Evolutionary conservation across 768 basidiomycete species (phyloP), one percentile per base, ranked within the genome.

Genomic region (Kwoniella sp.): DNA sequence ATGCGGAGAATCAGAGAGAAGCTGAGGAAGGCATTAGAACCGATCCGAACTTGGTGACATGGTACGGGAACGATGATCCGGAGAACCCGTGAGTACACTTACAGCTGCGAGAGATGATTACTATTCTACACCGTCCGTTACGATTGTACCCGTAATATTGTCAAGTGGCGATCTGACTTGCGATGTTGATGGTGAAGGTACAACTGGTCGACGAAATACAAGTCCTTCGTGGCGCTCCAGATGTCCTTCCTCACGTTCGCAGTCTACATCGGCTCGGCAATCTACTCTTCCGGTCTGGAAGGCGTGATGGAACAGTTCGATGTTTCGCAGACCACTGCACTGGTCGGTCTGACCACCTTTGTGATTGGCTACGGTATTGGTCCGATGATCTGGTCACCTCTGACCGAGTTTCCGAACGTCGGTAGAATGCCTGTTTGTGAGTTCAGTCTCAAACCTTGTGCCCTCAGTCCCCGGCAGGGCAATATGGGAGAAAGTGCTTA

Each of bases 31-130:
- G 60, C n/a, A 48, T 21, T 2, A 61, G 53, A 36, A 29, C 37
- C 15, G 60, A 66, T 47, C 59, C 60, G 13, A 66, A 61, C 25
- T 21, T 66, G 21, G 65, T 66, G 1, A 50, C 52, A 36, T 66
- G 65, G 65, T 62, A 61, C 29, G 65, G 65, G 3, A 40, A 44
- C 27, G 60, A 66, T 48, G 65, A 66, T 58, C 65, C 65, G n/a
- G 65, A 66, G 49, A 66, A 66, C 58, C 65, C 65, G 60, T 62
- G 40, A 65, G 64, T 61, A 21, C 26, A 13, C 26, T 12, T 24
- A n/a, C n/a, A n/a, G n/a, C n/a, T n/a, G n/a, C n/a, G n/a, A n/a
- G n/a, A n/a, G n/a, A n/a, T n/a, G n/a, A n/a, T n/a, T n/a, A n/a
- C n/a, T n/a, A n/a, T n/a, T n/a, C n/a, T n/a, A n/a, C n/a, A n/a